phyloP scores from a whole-genome alignment of 495 filamentous ascomycete genomes.

The Cudoniella acicularis region DNA sequence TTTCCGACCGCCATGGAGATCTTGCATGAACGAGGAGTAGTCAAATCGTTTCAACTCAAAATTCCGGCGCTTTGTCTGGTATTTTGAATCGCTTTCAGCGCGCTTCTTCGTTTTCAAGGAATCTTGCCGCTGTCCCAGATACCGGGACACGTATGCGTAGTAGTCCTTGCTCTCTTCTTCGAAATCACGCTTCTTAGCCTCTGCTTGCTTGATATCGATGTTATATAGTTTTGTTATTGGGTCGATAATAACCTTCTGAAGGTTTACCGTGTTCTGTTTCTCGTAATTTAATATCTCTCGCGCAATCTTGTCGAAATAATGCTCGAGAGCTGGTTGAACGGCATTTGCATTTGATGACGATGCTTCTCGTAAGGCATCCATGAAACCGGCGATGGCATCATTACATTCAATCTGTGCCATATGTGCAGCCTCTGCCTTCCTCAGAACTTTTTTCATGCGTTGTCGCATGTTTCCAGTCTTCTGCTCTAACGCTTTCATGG shows the following conservation, averaged over 20 bases:
- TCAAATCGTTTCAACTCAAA: slow-evolving; percentile 98
- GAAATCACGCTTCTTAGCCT: slow-evolving; percentile 95
- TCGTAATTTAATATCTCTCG: slow-evolving; percentile 87
- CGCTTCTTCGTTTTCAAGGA: slow-evolving; percentile 96
- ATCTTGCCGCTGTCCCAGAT: slow-evolving; percentile 92
- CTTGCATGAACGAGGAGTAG: slow-evolving; percentile 99
- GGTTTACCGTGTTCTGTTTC: slow-evolving; percentile 72
- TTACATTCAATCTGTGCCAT: slow-evolving; percentile 79
- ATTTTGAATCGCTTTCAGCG: slow-evolving; percentile 90
- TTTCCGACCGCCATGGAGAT: slow-evolving; percentile 93
- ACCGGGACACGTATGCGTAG: slow-evolving; percentile 89
- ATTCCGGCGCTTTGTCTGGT: slow-evolving; percentile 86
- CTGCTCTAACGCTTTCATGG: slow-evolving; percentile 93
- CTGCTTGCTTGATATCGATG: slow-evolving; percentile 95
- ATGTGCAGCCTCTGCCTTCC: slow-evolving; percentile 82
- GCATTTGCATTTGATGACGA: slow-evolving; percentile 90
- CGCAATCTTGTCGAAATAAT: slow-evolving; percentile 97
- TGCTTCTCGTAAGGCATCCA: slow-evolving; percentile 83
- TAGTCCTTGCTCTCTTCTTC: slow-evolving; percentile 98
- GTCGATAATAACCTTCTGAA: slow-evolving; percentile 92
- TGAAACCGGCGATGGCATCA: slow-evolving; percentile 74
- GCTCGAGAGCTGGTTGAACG: slow-evolving; percentile 90
- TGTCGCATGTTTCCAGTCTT: slow-evolving; percentile 92
- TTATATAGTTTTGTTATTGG: slow-evolving; percentile 89
- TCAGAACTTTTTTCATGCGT: slow-evolving; percentile 94